Percentiles rank a stretch among this genome's conserved stretches.
phyloP scores from a whole-genome alignment of 495 filamentous ascomycete species.

The Aspergillus biplanus region DNA sequence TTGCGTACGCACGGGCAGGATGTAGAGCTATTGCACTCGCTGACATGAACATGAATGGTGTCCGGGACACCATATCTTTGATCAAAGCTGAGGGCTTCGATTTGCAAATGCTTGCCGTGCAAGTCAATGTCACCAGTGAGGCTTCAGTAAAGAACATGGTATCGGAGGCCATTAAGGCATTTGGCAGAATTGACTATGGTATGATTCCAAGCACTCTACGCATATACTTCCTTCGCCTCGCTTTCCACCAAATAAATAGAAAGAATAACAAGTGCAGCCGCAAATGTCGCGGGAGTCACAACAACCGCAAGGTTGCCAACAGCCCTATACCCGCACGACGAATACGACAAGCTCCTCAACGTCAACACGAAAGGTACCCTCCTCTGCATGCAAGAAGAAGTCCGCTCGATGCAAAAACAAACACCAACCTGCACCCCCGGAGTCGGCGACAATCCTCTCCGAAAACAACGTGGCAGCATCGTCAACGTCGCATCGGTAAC shows the following conservation, averaged over 20 bases:
- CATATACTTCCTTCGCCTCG: neutral
- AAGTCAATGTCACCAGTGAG: neutral
- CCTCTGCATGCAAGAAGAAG: neutral
- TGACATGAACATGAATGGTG: neutral
- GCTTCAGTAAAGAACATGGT: neutral
- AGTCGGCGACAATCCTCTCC: neutral
- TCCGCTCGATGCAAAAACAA: neutral
- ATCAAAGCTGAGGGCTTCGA: neutral
- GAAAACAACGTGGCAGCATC: constrained; percentile 3
- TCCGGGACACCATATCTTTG: neutral
- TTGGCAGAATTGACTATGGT: neutral
- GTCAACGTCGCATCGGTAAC: constrained; percentile 3
- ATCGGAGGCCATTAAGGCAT: neutral
- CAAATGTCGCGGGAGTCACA: neutral
- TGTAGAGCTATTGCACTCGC: neutral
- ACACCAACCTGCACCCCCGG: neutral
- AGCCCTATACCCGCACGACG: neutral
- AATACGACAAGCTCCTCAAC: neutral
- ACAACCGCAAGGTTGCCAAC: neutral
- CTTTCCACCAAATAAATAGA: neutral
- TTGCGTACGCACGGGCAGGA: neutral
- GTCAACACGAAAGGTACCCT: neutral
- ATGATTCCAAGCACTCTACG: neutral
- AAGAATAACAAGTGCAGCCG: neutral
- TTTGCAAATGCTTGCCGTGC: neutral